A percentile compares a stretch with the other conserved stretches of the same genome.
Conservation (phyloP, 2,329 filamentous ascomycete genomes). For the Bretziella fagacearum region DNA sequence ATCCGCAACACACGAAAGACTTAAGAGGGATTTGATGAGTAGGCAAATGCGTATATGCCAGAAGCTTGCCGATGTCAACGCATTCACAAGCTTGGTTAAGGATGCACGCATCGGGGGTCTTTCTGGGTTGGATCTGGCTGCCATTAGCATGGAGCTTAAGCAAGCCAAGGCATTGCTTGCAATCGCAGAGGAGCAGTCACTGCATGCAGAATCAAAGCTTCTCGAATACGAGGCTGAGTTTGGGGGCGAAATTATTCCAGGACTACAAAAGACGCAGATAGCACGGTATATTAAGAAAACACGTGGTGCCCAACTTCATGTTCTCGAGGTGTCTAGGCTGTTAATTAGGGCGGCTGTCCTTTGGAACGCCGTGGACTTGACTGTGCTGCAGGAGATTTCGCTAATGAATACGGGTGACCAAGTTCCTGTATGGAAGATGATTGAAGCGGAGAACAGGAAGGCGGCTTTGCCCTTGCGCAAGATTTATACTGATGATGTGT, state of each 20-base stretch:
- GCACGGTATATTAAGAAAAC: constrained; percentile 40
- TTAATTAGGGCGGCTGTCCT: constrained; percentile 43
- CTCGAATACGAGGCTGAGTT: not conserved
- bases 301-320: constrained; percentile 38
- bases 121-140: not conserved
- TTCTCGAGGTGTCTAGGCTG: constrained; percentile 39
- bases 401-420: constrained; percentile 48
- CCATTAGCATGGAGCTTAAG: not conserved
- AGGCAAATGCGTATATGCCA: too few relatives aligned
- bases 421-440: constrained; percentile 38
- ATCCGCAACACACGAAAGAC: too few relatives aligned
- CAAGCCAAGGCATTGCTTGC: not conserved
- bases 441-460: constrained; percentile 36
- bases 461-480: constrained; percentile 35
- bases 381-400: constrained; percentile 36
- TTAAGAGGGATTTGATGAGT: too few relatives aligned
- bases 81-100: too few relatives aligned
- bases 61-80: too few relatives aligned
- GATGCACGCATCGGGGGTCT: too few relatives aligned
- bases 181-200: not conserved
- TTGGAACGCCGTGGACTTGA: constrained; percentile 17
- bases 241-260: not conserved
- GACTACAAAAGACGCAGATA: constrained; percentile 18
- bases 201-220: not conserved
- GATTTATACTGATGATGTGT: constrained; percentile 48